Base-by-base conservation (phyloP, 305 asterid genomes). In the Fraxinus velutina region DNA sequence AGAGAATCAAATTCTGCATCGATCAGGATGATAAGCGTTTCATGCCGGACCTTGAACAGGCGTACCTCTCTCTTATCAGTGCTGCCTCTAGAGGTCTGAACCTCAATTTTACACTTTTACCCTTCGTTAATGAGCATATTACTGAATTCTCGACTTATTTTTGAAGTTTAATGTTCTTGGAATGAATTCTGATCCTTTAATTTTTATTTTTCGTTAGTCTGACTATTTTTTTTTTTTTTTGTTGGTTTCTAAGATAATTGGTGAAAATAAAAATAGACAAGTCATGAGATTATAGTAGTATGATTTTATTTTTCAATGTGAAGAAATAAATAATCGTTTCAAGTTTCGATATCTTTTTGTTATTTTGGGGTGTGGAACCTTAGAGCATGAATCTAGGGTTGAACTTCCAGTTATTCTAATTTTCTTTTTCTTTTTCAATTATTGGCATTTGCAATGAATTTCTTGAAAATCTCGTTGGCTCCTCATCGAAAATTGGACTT, bases 31-130 rank as follows among this genome's bases (percentile, higher is more conserved):
- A 89, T 66, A 85, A 84, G 62, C 86, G 88, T 68, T 81, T 78
- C 83, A 39, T 39, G 79, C 87, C 86, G 73, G 93, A 92, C 70
- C 83, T 93, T 57, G 93, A 92, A 83, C 92, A 92, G 84, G 94
- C 96, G 15, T 94, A 91, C 84, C 92, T 66, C 79, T 90, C 93
- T 84, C 93, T 94, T 80, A 89, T 94, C 83, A 81, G 73, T 66
- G 73, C 90, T 82, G 94, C 97, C 64, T 85, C 97, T 19, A 86
- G 94, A 88, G 98, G 98, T 94, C 68, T 76, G 81, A 33, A 80
- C 60, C 62, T 82, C 57, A 74, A 60, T 30, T 76, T 79, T 78
- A 22, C 83, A 52, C 70, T 83, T 76, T 68, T 22, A 5, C 21
- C 34, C 52, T 79, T 13, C 34, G 24, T 82, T 81, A 33, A 66